phyloP scores from a whole-genome alignment of 164 flowering plant species.

The Umbilicus rupestris region DNA sequence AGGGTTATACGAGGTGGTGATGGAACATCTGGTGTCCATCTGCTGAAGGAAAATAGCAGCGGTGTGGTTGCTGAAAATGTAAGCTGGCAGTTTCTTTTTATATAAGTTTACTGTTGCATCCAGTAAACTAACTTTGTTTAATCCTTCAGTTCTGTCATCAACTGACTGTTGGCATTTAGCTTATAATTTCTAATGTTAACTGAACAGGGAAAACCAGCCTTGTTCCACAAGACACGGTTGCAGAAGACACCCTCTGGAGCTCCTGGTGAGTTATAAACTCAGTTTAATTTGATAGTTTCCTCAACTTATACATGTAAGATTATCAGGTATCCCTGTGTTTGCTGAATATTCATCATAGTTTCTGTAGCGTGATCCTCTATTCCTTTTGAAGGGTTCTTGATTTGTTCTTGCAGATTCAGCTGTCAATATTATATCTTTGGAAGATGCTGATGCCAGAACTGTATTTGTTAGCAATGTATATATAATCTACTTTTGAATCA shows the following conservation, averaged over 20 bases:
- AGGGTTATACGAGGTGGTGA: slow-evolving; percentile 22
- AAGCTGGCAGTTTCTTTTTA: slow-evolving; percentile 19
- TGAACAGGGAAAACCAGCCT: slow-evolving; percentile 39
- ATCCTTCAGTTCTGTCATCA: neutral
- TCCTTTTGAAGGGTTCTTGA: neutral
- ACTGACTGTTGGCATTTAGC: neutral
- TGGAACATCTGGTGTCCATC: slow-evolving; percentile 21
- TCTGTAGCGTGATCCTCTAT: neutral
- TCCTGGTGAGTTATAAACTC: slow-evolving; percentile 34
- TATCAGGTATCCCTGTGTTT: too few relatives aligned
- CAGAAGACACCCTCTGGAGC: slow-evolving; percentile 25
- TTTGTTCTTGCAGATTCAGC: slow-evolving; percentile 39
- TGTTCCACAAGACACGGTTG: slow-evolving; percentile 20
- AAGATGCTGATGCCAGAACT: slow-evolving; percentile 80
- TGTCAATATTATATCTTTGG: slow-evolving; percentile 42
- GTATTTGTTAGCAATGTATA: slow-evolving; percentile 83
- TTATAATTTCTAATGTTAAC: neutral
- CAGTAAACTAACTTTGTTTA: neutral
- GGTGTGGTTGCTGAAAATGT: slow-evolving; percentile 41
- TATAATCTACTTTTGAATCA: neutral
- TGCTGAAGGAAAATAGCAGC: slow-evolving; percentile 28
- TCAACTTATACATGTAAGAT: too few relatives aligned
- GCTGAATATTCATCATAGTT: neutral
- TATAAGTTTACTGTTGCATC: neutral
- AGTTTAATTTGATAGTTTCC: too few relatives aligned